Evolutionary conservation across 106 monocot species (phyloP).

Genomic region (Dendrobium catenatum): DNA sequence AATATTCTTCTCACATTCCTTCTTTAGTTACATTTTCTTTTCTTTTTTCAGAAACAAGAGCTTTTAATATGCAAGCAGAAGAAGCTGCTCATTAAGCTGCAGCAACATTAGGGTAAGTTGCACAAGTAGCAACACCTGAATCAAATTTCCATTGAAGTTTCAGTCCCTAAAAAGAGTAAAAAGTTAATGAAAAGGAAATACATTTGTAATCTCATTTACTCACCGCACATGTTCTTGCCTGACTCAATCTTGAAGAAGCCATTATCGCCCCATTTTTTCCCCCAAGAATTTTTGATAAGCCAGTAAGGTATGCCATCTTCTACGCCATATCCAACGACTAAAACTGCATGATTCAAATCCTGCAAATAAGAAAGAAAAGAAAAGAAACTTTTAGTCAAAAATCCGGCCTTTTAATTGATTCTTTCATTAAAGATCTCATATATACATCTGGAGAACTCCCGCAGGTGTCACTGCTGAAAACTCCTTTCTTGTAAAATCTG

Average conservation of each 20-base stretch:
- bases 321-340: conserved; percentile 71
- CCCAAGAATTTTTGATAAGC: conserved; percentile 90
- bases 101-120: conserved; percentile 68
- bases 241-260: conserved; percentile 97
- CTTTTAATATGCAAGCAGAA: no score
- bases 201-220: conserved; percentile 10
- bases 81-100: background rate
- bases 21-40: no score
- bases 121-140: conserved; percentile 87
- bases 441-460: conserved; percentile 55
- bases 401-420: no score
- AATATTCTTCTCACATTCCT: no score
- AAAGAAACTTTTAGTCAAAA: no score
- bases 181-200: background rate
- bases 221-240: conserved; percentile 99
- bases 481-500: conserved; percentile 71
- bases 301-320: conserved; percentile 65
- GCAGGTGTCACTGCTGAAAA: conserved; percentile 68
- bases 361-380: background rate
- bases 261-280: conserved; percentile 55
- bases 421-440: no score
- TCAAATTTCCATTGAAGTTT: background rate
- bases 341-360: conserved; percentile 87
- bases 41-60: no score
- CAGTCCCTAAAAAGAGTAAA: background rate